Conservation (phyloP, 352 stramenopile species). For the Poterioochromonas sp. region DNA sequence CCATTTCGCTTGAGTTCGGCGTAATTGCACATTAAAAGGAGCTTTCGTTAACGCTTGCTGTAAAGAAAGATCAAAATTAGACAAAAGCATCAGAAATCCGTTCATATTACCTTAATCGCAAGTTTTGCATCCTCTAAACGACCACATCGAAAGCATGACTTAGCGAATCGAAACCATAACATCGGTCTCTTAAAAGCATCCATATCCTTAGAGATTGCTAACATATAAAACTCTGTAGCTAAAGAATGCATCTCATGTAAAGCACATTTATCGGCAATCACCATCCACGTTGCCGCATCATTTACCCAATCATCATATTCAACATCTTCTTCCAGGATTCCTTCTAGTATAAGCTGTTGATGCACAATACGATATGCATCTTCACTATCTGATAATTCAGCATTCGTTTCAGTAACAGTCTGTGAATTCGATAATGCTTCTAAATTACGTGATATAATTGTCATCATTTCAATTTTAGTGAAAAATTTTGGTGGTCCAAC, state of each 20-base stretch:
- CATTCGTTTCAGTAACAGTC: too few species aligned
- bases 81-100: too few species aligned
- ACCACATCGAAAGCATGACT: neutral
- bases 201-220: neutral
- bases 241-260: neutral
- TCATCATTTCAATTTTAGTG: neutral
- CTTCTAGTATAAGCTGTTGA: neutral
- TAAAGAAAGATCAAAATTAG: too few species aligned
- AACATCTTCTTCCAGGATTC: neutral
- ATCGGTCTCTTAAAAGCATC: neutral
- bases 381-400: too few species aligned
- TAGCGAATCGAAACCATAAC: constrained; percentile 9
- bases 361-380: too few species aligned
- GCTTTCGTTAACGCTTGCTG: neutral
- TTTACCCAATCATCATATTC: neutral
- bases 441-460: neutral
- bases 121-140: neutral
- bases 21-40: neutral
- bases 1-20: too few species aligned
- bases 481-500: neutral
- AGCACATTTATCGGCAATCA: neutral
- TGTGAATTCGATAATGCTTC: neutral
- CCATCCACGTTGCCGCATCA: neutral
- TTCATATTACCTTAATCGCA: neutral
- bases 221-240: neutral